phyloP scores from a whole-genome alignment of 306 rosid genomes.

The Acacia acuminata region DNA sequence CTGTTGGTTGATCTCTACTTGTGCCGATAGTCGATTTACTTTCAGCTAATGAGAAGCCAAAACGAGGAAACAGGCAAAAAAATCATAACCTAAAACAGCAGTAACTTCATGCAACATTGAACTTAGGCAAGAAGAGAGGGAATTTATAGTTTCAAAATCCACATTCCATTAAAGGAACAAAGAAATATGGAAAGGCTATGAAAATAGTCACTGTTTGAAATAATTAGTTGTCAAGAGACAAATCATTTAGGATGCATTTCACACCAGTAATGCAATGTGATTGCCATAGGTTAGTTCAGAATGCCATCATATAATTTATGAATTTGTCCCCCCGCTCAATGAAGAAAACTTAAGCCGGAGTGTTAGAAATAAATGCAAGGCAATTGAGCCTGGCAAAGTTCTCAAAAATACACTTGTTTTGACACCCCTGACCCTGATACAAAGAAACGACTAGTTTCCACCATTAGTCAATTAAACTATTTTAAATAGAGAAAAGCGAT shows the following conservation, averaged over 20 bases:
- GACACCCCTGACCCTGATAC: not conserved
- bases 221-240: slow-evolving; percentile 28
- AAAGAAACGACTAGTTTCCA: not conserved
- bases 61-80: slow-evolving; percentile 9
- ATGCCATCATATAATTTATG: not conserved
- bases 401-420: not conserved
- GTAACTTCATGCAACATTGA: not conserved
- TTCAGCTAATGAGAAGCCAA: slow-evolving; percentile 43
- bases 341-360: not conserved
- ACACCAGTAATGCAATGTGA: not conserved
- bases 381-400: not conserved
- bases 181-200: slow-evolving; percentile 1
- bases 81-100: slow-evolving; percentile 4
- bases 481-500: not conserved
- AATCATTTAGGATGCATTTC: slow-evolving; percentile 29
- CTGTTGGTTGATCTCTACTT: slow-evolving; percentile 73
- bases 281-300: not conserved
- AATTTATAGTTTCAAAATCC: not conserved
- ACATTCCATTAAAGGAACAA: not conserved
- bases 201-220: not conserved
- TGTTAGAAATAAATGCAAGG: not conserved
- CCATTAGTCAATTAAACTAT: not conserved
- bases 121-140: not conserved
- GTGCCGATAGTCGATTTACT: slow-evolving; percentile 68
- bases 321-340: slow-evolving; percentile 22